Percentiles rank a stretch among this genome's conserved stretches.
Conservation (phyloP, 1,284 basidiomycete species). For the Peniophora sp. region DNA sequence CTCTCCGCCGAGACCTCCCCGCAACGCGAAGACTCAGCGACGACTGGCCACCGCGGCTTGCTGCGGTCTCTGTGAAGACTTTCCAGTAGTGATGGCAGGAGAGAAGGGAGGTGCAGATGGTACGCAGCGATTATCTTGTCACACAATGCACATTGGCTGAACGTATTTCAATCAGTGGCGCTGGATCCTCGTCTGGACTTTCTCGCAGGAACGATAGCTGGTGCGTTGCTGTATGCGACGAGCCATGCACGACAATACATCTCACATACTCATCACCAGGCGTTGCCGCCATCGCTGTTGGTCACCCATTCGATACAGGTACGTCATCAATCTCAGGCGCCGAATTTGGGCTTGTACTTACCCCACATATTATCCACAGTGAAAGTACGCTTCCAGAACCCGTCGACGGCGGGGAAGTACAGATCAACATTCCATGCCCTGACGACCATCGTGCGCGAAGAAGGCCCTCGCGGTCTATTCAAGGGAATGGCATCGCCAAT, state of each 20-base stretch:
- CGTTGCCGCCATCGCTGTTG: slow-evolving; percentile 53
- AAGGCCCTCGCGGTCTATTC: slow-evolving; percentile 57
- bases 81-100: too few relatives aligned
- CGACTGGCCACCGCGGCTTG: too few relatives aligned
- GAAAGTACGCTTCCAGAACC: slow-evolving; percentile 70
- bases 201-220: slow-evolving; percentile 66
- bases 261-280: slow-evolving; percentile 29
- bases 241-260: background rate
- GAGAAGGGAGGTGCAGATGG: too few relatives aligned
- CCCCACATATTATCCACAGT: slow-evolving; percentile 30
- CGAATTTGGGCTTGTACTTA: background rate
- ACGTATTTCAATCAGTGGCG: slow-evolving; percentile 11
- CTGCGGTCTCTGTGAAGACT: too few relatives aligned
- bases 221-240: too few relatives aligned
- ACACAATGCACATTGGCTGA: too few relatives aligned
- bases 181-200: slow-evolving; percentile 56
- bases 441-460: slow-evolving; percentile 57
- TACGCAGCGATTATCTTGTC: too few relatives aligned
- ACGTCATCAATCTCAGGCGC: slow-evolving; percentile 9
- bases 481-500: slow-evolving; percentile 69
- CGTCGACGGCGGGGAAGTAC: slow-evolving; percentile 46
- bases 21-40: too few relatives aligned
- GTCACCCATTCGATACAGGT: slow-evolving; percentile 74
- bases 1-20: too few relatives aligned
- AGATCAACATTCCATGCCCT: slow-evolving; percentile 55